phyloP scores from a whole-genome alignment of 805 yeast genomes.

The Metschnikowia continentalis region DNA sequence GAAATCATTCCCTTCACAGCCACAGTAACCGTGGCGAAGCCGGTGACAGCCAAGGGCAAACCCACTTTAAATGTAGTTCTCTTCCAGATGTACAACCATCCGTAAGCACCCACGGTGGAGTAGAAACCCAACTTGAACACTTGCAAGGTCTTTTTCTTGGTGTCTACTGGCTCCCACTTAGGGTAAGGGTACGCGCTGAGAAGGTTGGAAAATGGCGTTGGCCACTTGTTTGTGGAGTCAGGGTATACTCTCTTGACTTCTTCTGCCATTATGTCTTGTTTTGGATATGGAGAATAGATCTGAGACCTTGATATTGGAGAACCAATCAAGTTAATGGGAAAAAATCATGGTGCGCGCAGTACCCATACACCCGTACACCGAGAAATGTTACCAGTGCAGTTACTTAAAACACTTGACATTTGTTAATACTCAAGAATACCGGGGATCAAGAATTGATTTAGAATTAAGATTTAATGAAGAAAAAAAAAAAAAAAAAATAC shows the following conservation, averaged over 20 bases:
- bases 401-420: no score
- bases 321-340: slow-evolving; percentile 17
- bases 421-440: no score
- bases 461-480: no score
- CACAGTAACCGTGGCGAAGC: slow-evolving; percentile 49
- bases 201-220: slow-evolving; percentile 39
- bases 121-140: slow-evolving; percentile 45
- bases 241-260: slow-evolving; percentile 22
- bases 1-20: slow-evolving; percentile 47
- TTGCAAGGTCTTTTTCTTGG: slow-evolving; percentile 45
- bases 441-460: no score
- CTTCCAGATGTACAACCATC: slow-evolving; percentile 42
- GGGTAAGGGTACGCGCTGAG: slow-evolving; percentile 40
- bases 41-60: slow-evolving; percentile 36
- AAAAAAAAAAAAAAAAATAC: no score
- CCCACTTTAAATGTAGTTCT: slow-evolving; percentile 40
- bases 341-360: slow-evolving; percentile 8
- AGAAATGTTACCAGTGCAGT: no score
- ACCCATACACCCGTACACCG: slow-evolving; percentile 13
- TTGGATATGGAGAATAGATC: neutral
- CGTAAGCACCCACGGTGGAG: slow-evolving; percentile 48
- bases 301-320: neutral
- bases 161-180: slow-evolving; percentile 52
- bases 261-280: slow-evolving; percentile 19
- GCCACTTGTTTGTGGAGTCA: slow-evolving; percentile 38